Conservation (phyloP, 2,329 filamentous ascomycete genomes). For the Metarhizium sp. region DNA sequence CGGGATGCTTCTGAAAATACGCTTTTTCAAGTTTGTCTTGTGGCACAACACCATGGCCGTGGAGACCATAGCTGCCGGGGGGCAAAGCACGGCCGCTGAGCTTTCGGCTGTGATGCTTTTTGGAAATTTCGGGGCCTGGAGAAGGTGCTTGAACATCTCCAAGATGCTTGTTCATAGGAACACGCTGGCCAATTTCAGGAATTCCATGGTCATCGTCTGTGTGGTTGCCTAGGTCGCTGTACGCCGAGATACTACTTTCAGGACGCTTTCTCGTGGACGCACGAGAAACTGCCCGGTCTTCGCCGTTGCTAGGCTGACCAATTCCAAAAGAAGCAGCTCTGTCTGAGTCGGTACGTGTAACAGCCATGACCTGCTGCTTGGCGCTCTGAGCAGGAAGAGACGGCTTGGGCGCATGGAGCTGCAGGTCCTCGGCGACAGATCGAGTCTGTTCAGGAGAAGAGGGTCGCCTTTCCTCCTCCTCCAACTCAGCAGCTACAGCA, state of each 20-base stretch:
- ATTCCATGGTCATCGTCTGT: constrained; percentile 75
- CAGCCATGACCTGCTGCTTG: constrained; percentile 70
- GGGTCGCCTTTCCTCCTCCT: constrained; percentile 22
- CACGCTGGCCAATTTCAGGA: constrained; percentile 82
- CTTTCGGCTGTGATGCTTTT: constrained; percentile 57
- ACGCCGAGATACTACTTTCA: constrained; percentile 46
- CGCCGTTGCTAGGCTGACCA: constrained; percentile 54
- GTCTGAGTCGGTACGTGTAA: constrained; percentile 87
- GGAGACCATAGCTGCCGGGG: constrained; percentile 85
- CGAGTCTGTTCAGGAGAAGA: constrained; percentile 62
- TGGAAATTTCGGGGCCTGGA: constrained; percentile 48
- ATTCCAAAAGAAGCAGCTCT: constrained; percentile 78
- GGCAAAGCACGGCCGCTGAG: constrained; percentile 63
- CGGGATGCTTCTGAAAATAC: constrained; percentile 89
- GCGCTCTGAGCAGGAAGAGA: constrained; percentile 74
- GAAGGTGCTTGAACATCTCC: constrained; percentile 95
- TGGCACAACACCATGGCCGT: constrained; percentile 70
- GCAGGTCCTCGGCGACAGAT: constrained; percentile 69
- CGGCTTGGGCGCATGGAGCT: constrained; percentile 82
- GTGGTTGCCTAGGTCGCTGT: constrained; percentile 38
- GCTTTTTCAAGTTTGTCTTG: constrained; percentile 80
- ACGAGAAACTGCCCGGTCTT: constrained; percentile 34
- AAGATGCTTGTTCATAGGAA: constrained; percentile 87
- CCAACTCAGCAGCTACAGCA: constrained; percentile 37
- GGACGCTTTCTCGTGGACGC: constrained; percentile 55